phyloP scores from a whole-genome alignment of 2,329 filamentous ascomycete genomes.

The Graphiopsis chlorocephala region DNA sequence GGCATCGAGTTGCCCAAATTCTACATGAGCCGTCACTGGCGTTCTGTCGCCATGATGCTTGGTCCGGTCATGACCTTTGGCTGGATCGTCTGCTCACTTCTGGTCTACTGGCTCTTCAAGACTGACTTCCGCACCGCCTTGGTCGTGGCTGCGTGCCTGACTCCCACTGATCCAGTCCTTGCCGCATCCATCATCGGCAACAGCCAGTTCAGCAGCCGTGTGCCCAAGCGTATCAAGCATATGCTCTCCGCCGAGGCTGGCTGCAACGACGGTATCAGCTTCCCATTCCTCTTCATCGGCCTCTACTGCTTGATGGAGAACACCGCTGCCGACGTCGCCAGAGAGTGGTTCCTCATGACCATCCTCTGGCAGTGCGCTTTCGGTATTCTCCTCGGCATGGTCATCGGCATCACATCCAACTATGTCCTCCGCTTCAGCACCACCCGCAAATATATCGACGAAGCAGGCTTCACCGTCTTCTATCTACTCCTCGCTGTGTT shows the following conservation, averaged over 20 bases:
- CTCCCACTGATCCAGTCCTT: conserved; percentile 57
- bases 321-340: conserved; percentile 41
- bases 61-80: conserved; percentile 53
- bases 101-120: conserved; percentile 48
- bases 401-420: conserved; percentile 50
- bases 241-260: conserved; percentile 54
- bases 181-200: conserved; percentile 54
- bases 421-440: conserved; percentile 49
- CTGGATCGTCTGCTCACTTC: conserved; percentile 47
- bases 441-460: conserved; percentile 45
- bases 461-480: conserved; percentile 53
- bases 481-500: conserved; percentile 56
- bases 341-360: conserved; percentile 54
- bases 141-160: conserved; percentile 54
- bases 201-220: conserved; percentile 51
- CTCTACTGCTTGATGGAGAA: conserved; percentile 44
- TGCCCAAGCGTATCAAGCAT: conserved; percentile 52
- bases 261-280: conserved; percentile 56
- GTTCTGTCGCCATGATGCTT: conserved; percentile 48
- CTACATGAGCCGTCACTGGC: conserved; percentile 53
- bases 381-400: conserved; percentile 47
- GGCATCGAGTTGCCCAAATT: conserved; percentile 38
- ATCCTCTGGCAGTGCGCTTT: conserved; percentile 55
- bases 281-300: conserved; percentile 57
- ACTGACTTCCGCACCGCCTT: conserved; percentile 47